Conservation (phyloP, 768 basidiomycete species). For the Chalciporus chontae region DNA sequence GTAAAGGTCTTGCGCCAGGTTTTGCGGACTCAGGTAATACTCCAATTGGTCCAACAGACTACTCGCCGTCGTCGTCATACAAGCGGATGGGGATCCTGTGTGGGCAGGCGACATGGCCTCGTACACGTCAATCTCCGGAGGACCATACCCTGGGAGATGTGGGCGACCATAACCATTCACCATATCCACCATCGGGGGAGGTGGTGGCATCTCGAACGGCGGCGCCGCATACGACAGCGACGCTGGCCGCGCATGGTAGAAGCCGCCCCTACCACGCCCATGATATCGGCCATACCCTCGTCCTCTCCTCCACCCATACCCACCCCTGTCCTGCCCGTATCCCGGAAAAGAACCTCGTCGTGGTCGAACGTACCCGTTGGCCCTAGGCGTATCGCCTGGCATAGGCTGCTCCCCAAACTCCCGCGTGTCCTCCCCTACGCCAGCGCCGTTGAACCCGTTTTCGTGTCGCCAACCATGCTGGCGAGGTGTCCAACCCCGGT, state of each 20-base stretch:
- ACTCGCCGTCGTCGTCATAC: slow-evolving; percentile 46
- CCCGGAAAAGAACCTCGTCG: slow-evolving; percentile 34
- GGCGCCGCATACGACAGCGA: slow-evolving; percentile 32
- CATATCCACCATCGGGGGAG: slow-evolving; percentile 19
- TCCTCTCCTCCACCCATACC: slow-evolving; percentile 29
- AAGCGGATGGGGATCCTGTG: slow-evolving; percentile 34
- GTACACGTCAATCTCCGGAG: slow-evolving; percentile 30
- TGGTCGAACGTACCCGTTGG: slow-evolving; percentile 19
- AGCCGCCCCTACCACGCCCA: slow-evolving; percentile 33
- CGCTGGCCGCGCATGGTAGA: slow-evolving; percentile 32
- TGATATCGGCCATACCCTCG: slow-evolving; percentile 38
- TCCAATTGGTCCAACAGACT: slow-evolving; percentile 82
- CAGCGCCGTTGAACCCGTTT: slow-evolving; percentile 7
- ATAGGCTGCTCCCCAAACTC: slow-evolving; percentile 23
- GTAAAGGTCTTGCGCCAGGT: slow-evolving; percentile 84
- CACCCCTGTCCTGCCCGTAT: slow-evolving; percentile 33
- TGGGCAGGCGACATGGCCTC: slow-evolving; percentile 20
- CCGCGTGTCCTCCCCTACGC: slow-evolving; percentile 18
- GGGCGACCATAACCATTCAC: slow-evolving; percentile 29
- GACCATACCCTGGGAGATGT: slow-evolving; percentile 25
- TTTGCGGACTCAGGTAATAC: slow-evolving; percentile 89
- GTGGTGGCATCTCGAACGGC: slow-evolving; percentile 31
- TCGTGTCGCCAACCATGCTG: slow-evolving; percentile 23
- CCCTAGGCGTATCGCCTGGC: slow-evolving; percentile 12
- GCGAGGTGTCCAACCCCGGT: slow-evolving; percentile 15